phyloP scores from a whole-genome alignment of 305 asterid species.

The Fraxinus dipetala region DNA sequence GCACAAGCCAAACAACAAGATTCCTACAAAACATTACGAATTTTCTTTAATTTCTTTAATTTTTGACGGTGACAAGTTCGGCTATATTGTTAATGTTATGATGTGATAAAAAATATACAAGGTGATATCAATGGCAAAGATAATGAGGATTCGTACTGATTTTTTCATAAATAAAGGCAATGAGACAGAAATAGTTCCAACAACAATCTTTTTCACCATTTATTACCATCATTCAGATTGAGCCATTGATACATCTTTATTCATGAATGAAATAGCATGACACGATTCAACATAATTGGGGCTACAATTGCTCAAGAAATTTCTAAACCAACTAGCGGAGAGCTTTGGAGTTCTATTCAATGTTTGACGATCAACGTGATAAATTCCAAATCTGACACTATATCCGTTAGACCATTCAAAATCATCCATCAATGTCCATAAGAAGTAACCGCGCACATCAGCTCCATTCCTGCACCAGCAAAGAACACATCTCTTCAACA shows the following conservation, averaged over 20 bases:
- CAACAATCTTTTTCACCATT: neutral
- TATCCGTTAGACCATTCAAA: constrained; percentile 67
- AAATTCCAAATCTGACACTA: constrained; percentile 43
- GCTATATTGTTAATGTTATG: neutral
- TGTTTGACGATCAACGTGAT: constrained; percentile 35
- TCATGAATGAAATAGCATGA: neutral
- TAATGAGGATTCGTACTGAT: neutral
- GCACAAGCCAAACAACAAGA: neutral
- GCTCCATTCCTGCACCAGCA: constrained; percentile 49
- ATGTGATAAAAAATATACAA: neutral
- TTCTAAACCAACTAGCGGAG: constrained; percentile 54
- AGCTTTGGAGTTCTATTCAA: constrained; percentile 53
- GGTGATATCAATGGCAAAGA: neutral
- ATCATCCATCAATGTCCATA: constrained; percentile 73
- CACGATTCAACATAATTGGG: neutral
- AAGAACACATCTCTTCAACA: neutral
- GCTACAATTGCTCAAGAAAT: constrained; percentile 46
- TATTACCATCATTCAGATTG: neutral
- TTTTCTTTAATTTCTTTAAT: neutral
- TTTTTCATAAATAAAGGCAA: neutral
- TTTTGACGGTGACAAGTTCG: neutral
- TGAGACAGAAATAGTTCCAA: neutral
- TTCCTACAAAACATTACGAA: neutral
- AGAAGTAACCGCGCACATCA: constrained; percentile 64
- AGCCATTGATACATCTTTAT: neutral